phyloP scores from a whole-genome alignment of 2,329 filamentous ascomycete species.

The Colletotrichum salicis region DNA sequence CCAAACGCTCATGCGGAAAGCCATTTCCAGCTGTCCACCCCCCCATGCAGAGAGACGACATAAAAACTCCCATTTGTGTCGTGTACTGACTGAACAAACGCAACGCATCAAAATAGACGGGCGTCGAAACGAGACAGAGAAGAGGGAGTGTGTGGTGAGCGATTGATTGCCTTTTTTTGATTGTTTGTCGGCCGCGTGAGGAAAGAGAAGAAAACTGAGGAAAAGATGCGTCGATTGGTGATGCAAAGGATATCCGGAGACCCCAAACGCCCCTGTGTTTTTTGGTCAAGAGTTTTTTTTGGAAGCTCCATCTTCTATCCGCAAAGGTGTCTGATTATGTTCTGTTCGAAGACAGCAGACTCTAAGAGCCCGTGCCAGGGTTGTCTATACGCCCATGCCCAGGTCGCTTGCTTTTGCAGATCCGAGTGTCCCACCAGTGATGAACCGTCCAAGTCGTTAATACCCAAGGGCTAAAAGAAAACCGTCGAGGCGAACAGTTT shows the following conservation, averaged over 20 bases:
- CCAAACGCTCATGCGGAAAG: conserved; percentile 67
- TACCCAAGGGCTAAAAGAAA: conserved; percentile 59
- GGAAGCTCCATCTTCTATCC: conserved; percentile 78
- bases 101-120: conserved; percentile 1
- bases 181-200: conserved; percentile 38
- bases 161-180: conserved; percentile 45
- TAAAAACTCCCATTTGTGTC: conserved; percentile 32
- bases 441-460: conserved; percentile 62
- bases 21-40: conserved; percentile 67
- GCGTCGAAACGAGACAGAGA: conserved; percentile 13
- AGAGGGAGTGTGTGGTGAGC: conserved; percentile 3
- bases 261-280: conserved; percentile 74
- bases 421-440: conserved; percentile 64
- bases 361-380: conserved; percentile 48
- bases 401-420: conserved; percentile 63
- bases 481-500: conserved; percentile 67
- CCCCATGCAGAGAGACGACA: conserved; percentile 57
- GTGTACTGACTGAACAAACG: not conserved
- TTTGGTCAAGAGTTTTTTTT: conserved; percentile 66
- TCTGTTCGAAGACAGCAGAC: conserved; percentile 50
- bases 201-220: conserved; percentile 18
- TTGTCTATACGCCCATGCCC: conserved; percentile 63
- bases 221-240: conserved; percentile 52
- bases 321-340: conserved; percentile 61
- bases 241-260: conserved; percentile 84